These are phyloP conservation scores for Fusarium proliferatum DNA, from an alignment of 2,329 filamentous ascomycete genomes.

Conservation along the genomic window DNA sequence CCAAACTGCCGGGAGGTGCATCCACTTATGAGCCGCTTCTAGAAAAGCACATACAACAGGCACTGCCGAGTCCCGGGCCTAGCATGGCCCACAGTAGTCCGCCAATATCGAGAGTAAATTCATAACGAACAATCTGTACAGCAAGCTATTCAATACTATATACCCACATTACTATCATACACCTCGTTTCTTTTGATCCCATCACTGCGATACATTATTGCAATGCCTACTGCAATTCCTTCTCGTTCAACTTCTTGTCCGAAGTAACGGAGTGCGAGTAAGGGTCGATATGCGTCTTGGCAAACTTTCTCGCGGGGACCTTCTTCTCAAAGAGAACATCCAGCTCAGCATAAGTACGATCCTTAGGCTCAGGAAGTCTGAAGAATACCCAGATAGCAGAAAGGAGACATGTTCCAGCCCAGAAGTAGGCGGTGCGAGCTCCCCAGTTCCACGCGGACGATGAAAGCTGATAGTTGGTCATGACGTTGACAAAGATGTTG, in stretches of 20 bases:
- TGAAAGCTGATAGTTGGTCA: conserved; percentile 61
- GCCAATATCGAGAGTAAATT: background rate
- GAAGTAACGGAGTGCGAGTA: conserved; percentile 37
- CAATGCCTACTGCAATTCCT: conserved; percentile 7
- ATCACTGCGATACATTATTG: background rate
- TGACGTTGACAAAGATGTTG: conserved; percentile 62
- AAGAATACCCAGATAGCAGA: conserved; percentile 62
- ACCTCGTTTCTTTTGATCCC: background rate
- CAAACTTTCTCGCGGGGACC: conserved; percentile 55
- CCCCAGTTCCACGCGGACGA: conserved; percentile 60
- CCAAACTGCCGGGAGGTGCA: conserved; percentile 52
- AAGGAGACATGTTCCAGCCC: conserved; percentile 60
- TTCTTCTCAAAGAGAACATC: conserved; percentile 56
- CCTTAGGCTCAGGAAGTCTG: conserved; percentile 65
- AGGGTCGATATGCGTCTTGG: conserved; percentile 52
- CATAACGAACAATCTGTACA: background rate
- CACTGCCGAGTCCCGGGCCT: conserved; percentile 43
- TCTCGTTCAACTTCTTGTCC: conserved; percentile 19
- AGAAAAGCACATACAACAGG: conserved; percentile 54
- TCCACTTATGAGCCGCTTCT: conserved; percentile 54
- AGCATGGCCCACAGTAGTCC: conserved; percentile 8
- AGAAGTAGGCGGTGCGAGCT: conserved; percentile 60
- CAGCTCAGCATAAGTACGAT: conserved; percentile 57
- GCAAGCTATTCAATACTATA: background rate
- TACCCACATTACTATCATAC: background rate